A percentile compares a stretch with the other conserved stretches of the same genome.
These are phyloP conservation scores for Aspergillus novofumigatus DNA, from an alignment of 2,329 filamentous ascomycete species.

Conservation along the genomic window DNA sequence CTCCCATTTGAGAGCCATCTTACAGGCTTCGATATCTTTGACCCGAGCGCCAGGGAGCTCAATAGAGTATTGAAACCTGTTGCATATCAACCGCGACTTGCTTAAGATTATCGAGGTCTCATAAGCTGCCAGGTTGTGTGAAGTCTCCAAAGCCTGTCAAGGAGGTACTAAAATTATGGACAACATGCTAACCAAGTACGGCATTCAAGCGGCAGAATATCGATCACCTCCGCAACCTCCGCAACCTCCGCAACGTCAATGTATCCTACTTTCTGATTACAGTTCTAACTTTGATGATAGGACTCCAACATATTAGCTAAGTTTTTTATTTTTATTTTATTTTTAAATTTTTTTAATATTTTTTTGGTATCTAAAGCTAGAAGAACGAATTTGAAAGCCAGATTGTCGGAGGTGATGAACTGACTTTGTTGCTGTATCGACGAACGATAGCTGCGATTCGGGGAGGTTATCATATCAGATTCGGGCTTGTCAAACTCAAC, in stretches of 20 bases:
- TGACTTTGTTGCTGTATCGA: too few relatives aligned
- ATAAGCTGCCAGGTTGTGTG: neutral
- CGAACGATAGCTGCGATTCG: too few relatives aligned
- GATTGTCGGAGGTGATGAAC: too few relatives aligned
- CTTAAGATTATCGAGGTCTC: neutral
- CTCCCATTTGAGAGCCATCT: constrained; percentile 20
- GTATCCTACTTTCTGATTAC: neutral
- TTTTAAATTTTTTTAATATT: too few relatives aligned
- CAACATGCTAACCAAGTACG: neutral
- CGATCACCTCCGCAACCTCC: too few relatives aligned
- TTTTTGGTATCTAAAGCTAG: too few relatives aligned
- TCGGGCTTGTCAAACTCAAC: too few relatives aligned
- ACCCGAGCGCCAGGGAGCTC: neutral
- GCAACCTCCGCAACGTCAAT: neutral
- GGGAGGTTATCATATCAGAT: too few relatives aligned
- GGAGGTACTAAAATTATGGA: neutral
- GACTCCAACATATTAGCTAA: too few relatives aligned
- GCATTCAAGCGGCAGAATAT: neutral
- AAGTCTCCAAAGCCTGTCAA: neutral
- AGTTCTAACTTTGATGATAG: neutral
- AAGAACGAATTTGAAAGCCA: too few relatives aligned
- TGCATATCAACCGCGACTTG: neutral
- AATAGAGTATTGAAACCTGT: neutral
- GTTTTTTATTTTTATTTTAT: too few relatives aligned
- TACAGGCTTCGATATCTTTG: constrained; percentile 2